These are phyloP conservation scores for Echeveria elegans DNA, from an alignment of 164 flowering plant genomes.

Conservation along the genomic window DNA sequence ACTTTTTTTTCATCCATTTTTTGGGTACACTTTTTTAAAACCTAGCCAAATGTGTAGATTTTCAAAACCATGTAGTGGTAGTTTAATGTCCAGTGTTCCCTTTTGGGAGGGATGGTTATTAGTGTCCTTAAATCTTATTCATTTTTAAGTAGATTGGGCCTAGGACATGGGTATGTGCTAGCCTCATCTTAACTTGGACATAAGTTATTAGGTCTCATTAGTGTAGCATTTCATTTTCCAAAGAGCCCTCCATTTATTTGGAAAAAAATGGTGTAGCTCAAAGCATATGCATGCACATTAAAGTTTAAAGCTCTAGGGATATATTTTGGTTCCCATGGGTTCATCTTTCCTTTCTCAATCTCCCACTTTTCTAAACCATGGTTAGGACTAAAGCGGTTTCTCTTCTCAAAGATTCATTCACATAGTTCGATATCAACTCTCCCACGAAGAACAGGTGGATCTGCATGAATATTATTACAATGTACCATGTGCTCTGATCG, in stretches of 20 bases:
- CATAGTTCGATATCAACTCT: neutral
- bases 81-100: neutral
- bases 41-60: neutral
- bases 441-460: neutral
- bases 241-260: conserved; percentile 31
- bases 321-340: conserved; percentile 64
- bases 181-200: neutral
- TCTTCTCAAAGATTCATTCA: conserved; percentile 5
- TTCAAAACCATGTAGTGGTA: neutral
- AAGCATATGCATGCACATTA: conserved; percentile 25
- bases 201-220: neutral
- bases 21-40: neutral
- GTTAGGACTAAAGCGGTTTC: conserved; percentile 57
- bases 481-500: conserved; percentile 14
- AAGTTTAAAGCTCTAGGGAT: conserved; percentile 41
- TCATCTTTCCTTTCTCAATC: conserved; percentile 19
- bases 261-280: conserved; percentile 38
- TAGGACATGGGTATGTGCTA: neutral
- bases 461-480: neutral
- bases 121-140: neutral
- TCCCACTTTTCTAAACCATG: conserved; percentile 38
- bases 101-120: neutral
- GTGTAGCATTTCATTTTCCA: conserved; percentile 13
- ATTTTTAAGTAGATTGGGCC: neutral
- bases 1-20: conserved; percentile 10